These are phyloP conservation scores for Diplodia seriata DNA, from an alignment of 2,329 filamentous ascomycete genomes.

Conservation along the genomic window DNA sequence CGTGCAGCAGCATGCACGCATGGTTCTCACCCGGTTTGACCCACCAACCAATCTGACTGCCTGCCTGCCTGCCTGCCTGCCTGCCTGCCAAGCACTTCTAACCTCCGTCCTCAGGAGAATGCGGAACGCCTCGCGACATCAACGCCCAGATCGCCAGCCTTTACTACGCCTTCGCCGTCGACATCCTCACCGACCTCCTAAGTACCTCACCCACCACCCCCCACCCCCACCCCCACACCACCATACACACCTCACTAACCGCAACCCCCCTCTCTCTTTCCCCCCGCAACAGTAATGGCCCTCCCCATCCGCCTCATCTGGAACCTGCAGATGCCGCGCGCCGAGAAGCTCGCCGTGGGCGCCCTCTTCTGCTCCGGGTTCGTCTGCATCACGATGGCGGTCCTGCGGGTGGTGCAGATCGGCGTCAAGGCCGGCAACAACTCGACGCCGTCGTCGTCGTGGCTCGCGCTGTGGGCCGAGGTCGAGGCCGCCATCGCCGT, in stretches of 20 bases:
- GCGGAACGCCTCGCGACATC: conserved; percentile 40
- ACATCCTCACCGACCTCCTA: conserved; percentile 47
- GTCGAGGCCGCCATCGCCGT: conserved; percentile 46
- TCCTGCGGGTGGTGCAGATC: conserved; percentile 45
- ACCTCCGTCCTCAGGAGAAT: conserved; percentile 35
- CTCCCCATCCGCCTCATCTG: conserved; percentile 48
- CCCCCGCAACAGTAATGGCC: conserved; percentile 44
- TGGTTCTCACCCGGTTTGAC: conserved; percentile 43
- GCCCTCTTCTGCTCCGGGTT: conserved; percentile 40
- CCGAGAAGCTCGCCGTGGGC: conserved; percentile 46
- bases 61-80: no score
- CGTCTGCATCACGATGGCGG: conserved; percentile 41
- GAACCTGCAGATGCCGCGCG: conserved; percentile 45
- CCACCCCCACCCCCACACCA: background rate
- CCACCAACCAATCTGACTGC: background rate
- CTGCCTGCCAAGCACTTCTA: no score
- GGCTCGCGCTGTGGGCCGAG: conserved; percentile 48
- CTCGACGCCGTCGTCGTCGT: conserved; percentile 43
- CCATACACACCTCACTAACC: background rate
- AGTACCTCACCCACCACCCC: conserved; percentile 36
- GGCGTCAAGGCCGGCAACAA: conserved; percentile 40
- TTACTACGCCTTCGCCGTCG: conserved; percentile 47
- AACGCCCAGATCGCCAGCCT: conserved; percentile 45
- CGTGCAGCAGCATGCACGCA: conserved; percentile 45
- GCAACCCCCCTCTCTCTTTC: background rate